Conservation (phyloP, 2,329 filamentous ascomycete genomes). For the Coniochaeta prunicola region DNA sequence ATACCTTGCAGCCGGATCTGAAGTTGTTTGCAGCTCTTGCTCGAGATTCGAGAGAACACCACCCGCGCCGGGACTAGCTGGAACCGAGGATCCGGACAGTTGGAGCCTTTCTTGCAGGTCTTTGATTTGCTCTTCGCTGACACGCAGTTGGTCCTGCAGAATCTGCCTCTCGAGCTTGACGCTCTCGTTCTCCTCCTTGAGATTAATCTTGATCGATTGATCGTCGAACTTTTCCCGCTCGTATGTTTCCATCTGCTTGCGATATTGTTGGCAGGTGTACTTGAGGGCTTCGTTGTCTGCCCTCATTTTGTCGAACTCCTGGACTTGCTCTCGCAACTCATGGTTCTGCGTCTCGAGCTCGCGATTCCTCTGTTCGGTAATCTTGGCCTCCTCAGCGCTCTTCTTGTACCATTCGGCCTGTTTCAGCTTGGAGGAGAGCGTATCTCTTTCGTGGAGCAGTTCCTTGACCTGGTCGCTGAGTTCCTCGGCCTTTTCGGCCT, state of each 20-base stretch:
- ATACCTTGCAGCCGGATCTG: conserved; percentile 31
- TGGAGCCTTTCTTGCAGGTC: conserved; percentile 54
- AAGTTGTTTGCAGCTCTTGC: conserved; percentile 50
- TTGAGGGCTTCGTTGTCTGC: conserved; percentile 19
- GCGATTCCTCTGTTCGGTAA: conserved; percentile 53
- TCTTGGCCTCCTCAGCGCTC: conserved; percentile 55
- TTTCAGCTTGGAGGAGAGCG: neutral
- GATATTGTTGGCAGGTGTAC: conserved; percentile 18
- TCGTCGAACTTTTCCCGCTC: conserved; percentile 29
- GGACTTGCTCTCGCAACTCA: conserved; percentile 26
- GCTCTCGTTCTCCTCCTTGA: conserved; percentile 37
- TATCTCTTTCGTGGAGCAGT: conserved; percentile 39
- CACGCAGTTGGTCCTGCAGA: conserved; percentile 23
- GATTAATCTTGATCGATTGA: conserved; percentile 30
- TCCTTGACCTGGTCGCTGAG: conserved; percentile 54
- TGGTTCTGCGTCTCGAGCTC: conserved; percentile 50
- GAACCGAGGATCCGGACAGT: conserved; percentile 20
- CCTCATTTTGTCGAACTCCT: conserved; percentile 19
- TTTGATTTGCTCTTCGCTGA: conserved; percentile 32
- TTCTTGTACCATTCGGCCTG: conserved; percentile 34
- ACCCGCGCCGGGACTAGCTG: conserved; percentile 22
- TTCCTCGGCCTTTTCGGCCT: conserved; percentile 40
- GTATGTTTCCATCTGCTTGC: conserved; percentile 16
- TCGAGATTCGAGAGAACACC: conserved; percentile 40
- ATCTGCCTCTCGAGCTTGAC: conserved; percentile 33